These are phyloP conservation scores for Eimeria sp. DNA, from an alignment of 169 alveolate genomes.

Conservation along the genomic window DNA sequence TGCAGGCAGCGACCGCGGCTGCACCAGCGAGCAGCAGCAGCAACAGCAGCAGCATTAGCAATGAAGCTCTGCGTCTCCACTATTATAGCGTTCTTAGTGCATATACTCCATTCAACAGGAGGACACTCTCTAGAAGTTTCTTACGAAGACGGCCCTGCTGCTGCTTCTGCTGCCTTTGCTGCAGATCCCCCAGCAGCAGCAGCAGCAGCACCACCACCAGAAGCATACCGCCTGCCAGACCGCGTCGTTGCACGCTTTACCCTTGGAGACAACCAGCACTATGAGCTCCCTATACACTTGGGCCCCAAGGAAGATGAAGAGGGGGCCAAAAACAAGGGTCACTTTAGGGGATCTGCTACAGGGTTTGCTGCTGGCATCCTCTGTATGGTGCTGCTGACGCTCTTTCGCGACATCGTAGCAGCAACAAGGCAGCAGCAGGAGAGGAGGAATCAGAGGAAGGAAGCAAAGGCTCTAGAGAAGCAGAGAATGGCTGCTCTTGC, in stretches of 20 bases:
- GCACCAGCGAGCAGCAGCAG: neutral
- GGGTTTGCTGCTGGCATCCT: neutral
- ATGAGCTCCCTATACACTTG: slow-evolving; percentile 21
- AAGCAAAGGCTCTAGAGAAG: neutral
- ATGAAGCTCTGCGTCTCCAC: neutral
- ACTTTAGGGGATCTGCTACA: neutral
- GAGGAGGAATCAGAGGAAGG: too few species aligned
- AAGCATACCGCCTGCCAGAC: neutral
- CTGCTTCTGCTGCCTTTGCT: slow-evolving; percentile 28
- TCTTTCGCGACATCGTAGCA: neutral
- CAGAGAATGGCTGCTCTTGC: slow-evolving; percentile 9
- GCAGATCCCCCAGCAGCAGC: slow-evolving; percentile 3
- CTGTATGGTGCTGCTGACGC: neutral
- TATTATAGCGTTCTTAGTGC: neutral
- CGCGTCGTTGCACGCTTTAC: slow-evolving; percentile 16
- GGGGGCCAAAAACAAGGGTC: neutral
- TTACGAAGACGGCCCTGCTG: neutral
- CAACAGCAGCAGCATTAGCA: slow-evolving; percentile 9
- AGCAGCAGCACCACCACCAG: neutral
- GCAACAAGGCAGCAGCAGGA: neutral
- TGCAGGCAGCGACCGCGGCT: neutral
- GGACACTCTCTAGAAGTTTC: neutral
- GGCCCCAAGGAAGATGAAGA: neutral
- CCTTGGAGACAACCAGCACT: neutral
- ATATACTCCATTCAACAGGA: neutral